A percentile compares a stretch with the other conserved stretches of the same genome.
phyloP scores from a whole-genome alignment of 352 stramenopile species.

The Globisporangium solare region DNA sequence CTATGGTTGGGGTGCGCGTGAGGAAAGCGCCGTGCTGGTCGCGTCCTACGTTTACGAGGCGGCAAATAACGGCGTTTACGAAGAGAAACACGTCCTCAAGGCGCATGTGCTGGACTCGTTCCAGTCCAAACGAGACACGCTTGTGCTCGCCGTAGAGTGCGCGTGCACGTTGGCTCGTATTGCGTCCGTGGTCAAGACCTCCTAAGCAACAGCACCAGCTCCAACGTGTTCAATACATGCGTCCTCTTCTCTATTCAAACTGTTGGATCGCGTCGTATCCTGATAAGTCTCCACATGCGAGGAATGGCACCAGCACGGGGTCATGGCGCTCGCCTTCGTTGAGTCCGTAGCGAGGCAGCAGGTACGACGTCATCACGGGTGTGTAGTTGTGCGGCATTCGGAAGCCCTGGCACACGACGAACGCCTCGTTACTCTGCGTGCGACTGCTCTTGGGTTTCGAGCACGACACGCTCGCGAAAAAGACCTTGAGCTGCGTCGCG shows the following conservation, averaged over 20 bases:
- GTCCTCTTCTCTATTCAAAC: slow-evolving; percentile 39
- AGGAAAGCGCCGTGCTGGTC: slow-evolving; percentile 16
- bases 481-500: slow-evolving; percentile 93
- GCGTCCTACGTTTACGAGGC: slow-evolving; percentile 12
- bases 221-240: slow-evolving; percentile 8
- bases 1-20: slow-evolving; percentile 38
- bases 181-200: slow-evolving; percentile 29
- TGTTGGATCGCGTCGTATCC: slow-evolving; percentile 80
- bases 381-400: slow-evolving; percentile 68
- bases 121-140: slow-evolving; percentile 33
- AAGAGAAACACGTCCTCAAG: slow-evolving; percentile 21
- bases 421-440: slow-evolving; percentile 94
- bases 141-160: slow-evolving; percentile 41
- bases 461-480: slow-evolving; percentile 95
- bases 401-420: slow-evolving; percentile 96
- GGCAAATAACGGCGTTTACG: neutral
- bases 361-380: slow-evolving; percentile 84
- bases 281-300: slow-evolving; percentile 91
- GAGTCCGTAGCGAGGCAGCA: slow-evolving; percentile 63
- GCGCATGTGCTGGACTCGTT: slow-evolving; percentile 43
- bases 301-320: slow-evolving; percentile 81
- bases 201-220: slow-evolving; percentile 9
- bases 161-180: slow-evolving; percentile 33
- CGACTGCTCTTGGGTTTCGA: slow-evolving; percentile 97
- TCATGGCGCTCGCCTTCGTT: slow-evolving; percentile 44